Evolutionary conservation across 306 rosid species (phyloP), one percentile per base, ranked within the genome.

Genomic region (Lablab purpureus): DNA sequence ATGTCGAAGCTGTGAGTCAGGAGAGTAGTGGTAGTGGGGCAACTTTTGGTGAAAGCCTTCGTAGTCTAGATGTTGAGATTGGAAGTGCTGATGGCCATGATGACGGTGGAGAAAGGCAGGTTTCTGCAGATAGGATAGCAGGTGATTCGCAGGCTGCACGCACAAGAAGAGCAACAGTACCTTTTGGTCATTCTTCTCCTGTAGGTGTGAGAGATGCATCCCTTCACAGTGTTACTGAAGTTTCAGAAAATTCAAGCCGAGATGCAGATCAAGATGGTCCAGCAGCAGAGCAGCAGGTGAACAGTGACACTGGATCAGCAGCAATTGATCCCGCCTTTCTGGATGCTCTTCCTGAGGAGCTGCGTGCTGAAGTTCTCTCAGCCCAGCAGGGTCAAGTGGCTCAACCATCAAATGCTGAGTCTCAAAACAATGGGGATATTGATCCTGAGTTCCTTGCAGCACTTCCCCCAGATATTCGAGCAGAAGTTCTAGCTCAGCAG

Each of bases 381-480:
- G 93, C 94, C 46, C 98, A 92, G 82, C 99, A 87, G 74, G 95
- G 90, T 87, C 98, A 91, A 88, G 99, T 85, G 54, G 88, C 90
- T 77, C 90, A 89, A 58, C 90, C 94, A 41, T 82, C 97, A 13
- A 93, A 80, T 84, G 84, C 67, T 51, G 99, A 89, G 76, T 83
- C 96, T 67, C 97, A 88, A 67, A 95, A 85, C 79, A 82, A 87
- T 36, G 94, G 86, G 32, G 99, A 95, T 85, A 95, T 92, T 81
- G 99, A 95, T 87, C 98, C 99, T n/a, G 99, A 95, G 80, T 95
- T 95, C 87, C 98, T 95, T 66, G 97, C 99, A 56, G 99, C 99
- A 80, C 99, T 95, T 84, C 98, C 98, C 12, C 88, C 94, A 5
- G 99, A 95, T 81, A 94, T 95, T 80, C 89, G 98, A 86, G 98